These are phyloP conservation scores for Fusarium sp. DNA, from an alignment of 2,329 filamentous ascomycete species.

Conservation along the genomic window DNA sequence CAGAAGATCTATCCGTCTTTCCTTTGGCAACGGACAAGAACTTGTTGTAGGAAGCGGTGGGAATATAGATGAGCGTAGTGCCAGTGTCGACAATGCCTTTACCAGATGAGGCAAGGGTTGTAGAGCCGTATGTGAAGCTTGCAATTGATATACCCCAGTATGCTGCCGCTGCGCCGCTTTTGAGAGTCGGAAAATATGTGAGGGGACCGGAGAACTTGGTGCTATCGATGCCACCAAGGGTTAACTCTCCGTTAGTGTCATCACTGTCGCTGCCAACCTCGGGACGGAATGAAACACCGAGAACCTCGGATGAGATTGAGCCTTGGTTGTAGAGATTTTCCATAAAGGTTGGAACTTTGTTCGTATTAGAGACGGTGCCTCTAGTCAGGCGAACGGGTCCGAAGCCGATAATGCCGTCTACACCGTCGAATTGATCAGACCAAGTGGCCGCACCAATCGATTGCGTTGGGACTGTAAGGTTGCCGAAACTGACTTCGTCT, in stretches of 20 bases:
- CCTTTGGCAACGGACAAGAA: background rate
- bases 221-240: slow-evolving; percentile 1
- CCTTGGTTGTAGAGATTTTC: background rate
- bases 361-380: background rate
- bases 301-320: background rate
- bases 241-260: slow-evolving; percentile 1
- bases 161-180: background rate
- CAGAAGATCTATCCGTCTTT: background rate
- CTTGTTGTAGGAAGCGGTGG: background rate
- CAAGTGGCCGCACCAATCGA: background rate
- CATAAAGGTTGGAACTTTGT: background rate
- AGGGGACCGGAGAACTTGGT: background rate
- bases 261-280: background rate
- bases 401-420: background rate
- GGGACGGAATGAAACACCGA: background rate
- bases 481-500: background rate
- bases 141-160: background rate
- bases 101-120: background rate
- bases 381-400: background rate
- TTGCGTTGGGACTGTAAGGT: background rate
- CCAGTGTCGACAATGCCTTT: background rate
- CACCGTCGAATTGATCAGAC: background rate
- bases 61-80: slow-evolving; percentile 1
- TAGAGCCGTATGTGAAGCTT: background rate
- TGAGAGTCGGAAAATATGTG: background rate